Evolutionary conservation across 768 basidiomycete species (phyloP).

Genomic region (Pulveroboletus sp.): DNA sequence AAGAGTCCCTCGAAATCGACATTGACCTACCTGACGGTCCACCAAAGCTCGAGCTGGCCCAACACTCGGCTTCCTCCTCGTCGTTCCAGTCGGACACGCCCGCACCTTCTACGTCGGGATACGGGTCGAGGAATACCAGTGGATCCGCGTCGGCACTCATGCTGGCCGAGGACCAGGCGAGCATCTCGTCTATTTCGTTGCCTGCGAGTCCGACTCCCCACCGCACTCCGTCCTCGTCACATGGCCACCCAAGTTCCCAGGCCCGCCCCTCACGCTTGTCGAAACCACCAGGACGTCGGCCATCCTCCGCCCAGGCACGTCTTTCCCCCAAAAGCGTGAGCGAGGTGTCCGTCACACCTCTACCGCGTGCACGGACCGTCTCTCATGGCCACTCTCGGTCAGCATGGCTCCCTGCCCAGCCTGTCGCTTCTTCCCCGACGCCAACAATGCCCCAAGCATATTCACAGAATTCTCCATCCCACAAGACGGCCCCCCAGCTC

Average conservation of each 20-base stretch:
- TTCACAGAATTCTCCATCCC: constrained; percentile 12
- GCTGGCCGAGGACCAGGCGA: constrained; percentile 14
- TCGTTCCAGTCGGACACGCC: constrained; percentile 17
- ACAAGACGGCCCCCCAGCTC: neutral
- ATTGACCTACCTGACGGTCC: neutral
- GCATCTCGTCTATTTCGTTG: constrained; percentile 23
- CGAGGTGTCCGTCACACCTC: constrained; percentile 8
- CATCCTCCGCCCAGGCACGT: constrained; percentile 5
- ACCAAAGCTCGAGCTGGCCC: neutral
- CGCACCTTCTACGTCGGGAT: constrained; percentile 11
- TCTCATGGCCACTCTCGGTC: constrained; percentile 20
- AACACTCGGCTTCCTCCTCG: constrained; percentile 6
- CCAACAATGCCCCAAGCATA: constrained; percentile 14
- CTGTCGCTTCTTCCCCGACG: constrained; percentile 1
- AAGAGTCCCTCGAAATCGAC: constrained; percentile 16
- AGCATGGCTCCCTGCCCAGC: constrained; percentile 3
- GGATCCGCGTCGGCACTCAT: constrained; percentile 3
- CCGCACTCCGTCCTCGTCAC: constrained; percentile 13
- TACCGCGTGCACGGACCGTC: constrained; percentile 20
- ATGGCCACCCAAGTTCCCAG: constrained; percentile 9
- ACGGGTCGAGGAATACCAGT: constrained; percentile 12
- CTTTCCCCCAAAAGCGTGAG: neutral
- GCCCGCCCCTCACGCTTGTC: constrained; percentile 7
- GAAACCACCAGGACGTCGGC: constrained; percentile 10
- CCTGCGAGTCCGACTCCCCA: constrained; percentile 4